phyloP scores from a whole-genome alignment of 208 protist genomes.

The Spironucleus salmonicida region DNA sequence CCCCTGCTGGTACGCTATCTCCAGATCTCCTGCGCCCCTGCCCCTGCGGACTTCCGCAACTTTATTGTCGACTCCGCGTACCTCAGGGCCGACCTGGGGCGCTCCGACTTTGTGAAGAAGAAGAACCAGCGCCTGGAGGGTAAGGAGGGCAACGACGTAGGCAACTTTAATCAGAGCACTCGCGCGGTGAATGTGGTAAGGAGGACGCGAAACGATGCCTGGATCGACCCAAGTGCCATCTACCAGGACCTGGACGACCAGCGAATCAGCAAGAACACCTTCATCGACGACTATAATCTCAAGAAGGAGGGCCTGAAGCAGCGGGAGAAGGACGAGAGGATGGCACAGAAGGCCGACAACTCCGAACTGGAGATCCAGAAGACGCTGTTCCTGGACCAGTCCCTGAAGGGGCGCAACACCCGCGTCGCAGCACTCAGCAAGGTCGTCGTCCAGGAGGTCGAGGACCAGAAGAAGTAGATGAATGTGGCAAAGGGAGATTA shows the following conservation, averaged over 20 bases:
- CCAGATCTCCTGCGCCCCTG: neutral
- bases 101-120: too few species aligned
- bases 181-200: too few species aligned
- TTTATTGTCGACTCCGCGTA: too few species aligned
- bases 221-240: neutral
- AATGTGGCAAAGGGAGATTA: too few species aligned
- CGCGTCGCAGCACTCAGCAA: neutral
- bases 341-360: conserved; percentile 7
- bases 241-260: too few species aligned
- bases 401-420: neutral
- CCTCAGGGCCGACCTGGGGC: too few species aligned
- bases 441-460: neutral
- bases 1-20: conserved; percentile 7
- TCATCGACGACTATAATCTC: too few species aligned
- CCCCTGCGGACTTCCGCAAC: conserved; percentile 7
- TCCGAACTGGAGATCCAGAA: conserved; percentile 9
- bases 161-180: too few species aligned
- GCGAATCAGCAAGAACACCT: too few species aligned
- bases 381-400: neutral
- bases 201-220: conserved; percentile 10
- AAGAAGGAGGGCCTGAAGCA: neutral
- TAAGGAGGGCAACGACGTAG: too few species aligned
- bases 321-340: neutral
- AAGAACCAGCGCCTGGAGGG: too few species aligned
- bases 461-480: conserved; percentile 1